Conservation (phyloP, 2,329 filamentous ascomycete species). For the Cladorrhinum sp. region DNA sequence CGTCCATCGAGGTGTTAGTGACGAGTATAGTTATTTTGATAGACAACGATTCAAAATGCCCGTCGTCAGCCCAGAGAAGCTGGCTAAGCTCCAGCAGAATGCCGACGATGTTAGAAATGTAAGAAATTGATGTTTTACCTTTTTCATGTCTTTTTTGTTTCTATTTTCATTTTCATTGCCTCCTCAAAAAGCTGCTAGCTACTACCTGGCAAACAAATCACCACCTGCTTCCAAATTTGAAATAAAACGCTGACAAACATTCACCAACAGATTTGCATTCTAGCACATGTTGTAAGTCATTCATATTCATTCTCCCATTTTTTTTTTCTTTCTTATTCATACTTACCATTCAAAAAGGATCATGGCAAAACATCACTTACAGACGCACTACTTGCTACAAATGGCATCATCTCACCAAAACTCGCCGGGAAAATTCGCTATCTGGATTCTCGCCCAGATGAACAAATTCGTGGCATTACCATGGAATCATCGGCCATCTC, state of each 20-base stretch:
- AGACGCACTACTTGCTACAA: slow-evolving; percentile 93
- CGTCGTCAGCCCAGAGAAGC: slow-evolving; percentile 83
- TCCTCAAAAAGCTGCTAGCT: background rate
- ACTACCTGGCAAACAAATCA: slow-evolving; percentile 6
- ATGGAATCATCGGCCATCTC: slow-evolving; percentile 99
- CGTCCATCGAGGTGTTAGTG: slow-evolving; percentile 2
- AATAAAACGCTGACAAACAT: slow-evolving; percentile 31
- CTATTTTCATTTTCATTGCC: slow-evolving; percentile 10
- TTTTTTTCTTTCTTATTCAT: background rate
- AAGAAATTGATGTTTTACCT: slow-evolving; percentile 36
- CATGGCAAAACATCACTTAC: slow-evolving; percentile 98
- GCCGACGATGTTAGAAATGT: slow-evolving; percentile 91
- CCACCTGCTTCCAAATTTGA: slow-evolving; percentile 8
- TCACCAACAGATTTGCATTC: slow-evolving; percentile 71
- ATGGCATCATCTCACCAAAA: slow-evolving; percentile 98
- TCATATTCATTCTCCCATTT: background rate
- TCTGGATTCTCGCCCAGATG: slow-evolving; percentile 91
- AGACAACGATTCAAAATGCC: slow-evolving; percentile 62
- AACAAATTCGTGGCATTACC: slow-evolving; percentile 95
- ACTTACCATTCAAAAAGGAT: slow-evolving; percentile 46
- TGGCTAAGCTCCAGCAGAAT: slow-evolving; percentile 84
- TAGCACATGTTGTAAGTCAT: slow-evolving; percentile 69
- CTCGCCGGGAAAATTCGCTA: slow-evolving; percentile 97
- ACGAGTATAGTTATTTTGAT: background rate
- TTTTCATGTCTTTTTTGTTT: slow-evolving; percentile 12